Evolutionary conservation across 768 basidiomycete genomes (phyloP).

Genomic region (Cystofilobasidium ferigula): DNA sequence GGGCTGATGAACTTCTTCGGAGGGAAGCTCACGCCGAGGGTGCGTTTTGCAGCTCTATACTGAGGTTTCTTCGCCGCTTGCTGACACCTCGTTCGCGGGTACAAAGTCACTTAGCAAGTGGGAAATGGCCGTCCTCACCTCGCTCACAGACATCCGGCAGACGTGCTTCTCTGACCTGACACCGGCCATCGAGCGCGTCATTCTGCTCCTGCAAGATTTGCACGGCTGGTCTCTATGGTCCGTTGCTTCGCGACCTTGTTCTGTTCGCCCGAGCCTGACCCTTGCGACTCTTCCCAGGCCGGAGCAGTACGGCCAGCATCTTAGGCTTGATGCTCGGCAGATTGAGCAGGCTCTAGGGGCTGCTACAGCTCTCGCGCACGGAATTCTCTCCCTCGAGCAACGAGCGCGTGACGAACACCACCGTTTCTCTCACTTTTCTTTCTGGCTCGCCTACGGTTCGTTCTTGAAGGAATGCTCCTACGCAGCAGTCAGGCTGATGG

Average conservation of each 20-base stretch:
- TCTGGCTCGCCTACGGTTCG: not conserved
- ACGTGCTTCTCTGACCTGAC: slow-evolving; percentile 27
- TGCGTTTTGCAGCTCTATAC: not conserved
- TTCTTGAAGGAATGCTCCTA: not conserved
- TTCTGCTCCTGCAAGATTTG: slow-evolving; percentile 29
- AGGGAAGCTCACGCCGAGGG: slow-evolving; percentile 19
- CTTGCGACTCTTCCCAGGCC: not conserved
- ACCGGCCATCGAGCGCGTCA: slow-evolving; percentile 29
- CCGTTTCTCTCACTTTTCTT: not conserved
- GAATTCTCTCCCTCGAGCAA: not conserved
- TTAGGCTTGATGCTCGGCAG: not conserved
- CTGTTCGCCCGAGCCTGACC: not conserved
- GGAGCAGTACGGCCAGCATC: not conserved
- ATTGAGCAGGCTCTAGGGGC: not conserved
- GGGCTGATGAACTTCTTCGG: slow-evolving; percentile 18
- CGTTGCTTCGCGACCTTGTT: not conserved
- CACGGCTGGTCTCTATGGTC: slow-evolving; percentile 29
- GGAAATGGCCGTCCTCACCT: slow-evolving; percentile 28
- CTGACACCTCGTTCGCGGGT: not conserved
- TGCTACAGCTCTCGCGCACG: not conserved
- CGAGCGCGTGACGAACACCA: not conserved
- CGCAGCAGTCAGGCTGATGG: not conserved
- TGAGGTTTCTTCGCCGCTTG: not conserved
- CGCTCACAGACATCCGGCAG: slow-evolving; percentile 25
- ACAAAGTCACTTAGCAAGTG: slow-evolving; percentile 28